Evolutionary conservation across 75 land plant species (phyloP), one percentile per base, ranked within the genome.

Genomic region (Gnetum montanum): DNA sequence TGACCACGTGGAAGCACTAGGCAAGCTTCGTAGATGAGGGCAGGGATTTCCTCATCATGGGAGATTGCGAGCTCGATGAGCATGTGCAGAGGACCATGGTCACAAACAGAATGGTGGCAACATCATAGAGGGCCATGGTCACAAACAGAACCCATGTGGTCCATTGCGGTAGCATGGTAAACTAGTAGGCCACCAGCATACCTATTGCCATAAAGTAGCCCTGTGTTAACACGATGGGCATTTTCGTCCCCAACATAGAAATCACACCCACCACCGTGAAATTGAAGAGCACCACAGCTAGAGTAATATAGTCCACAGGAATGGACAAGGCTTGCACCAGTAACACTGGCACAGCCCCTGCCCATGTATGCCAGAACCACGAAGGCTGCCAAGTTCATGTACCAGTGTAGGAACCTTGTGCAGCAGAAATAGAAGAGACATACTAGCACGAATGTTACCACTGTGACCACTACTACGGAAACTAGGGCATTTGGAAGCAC

Each of bases 91-190:
- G 98, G 98, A 2, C 98, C 98, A 41, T 70, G 78, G 15, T 80
- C n/a, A 96, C 96, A 38, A 80, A 48, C 70, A 94, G 70, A 38
- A 94, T 96, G 3, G 98, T 91, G 24, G 78, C 83, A n/a, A 94
- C 58, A 65, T 94, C 98, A 69, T 94, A 94, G 43, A 82, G 50
- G 12, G 98, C 73, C 77, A 94, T 77, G n/a, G 98, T 87, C 57
- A 94, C 66, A 52, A 94, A 60, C 1, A 94, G 74, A 46, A 71
- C 74, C 98, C 98, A 94, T 24, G 98, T 85, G 34, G 98, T 94
- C 98, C 98, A 94, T 48, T 94, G 96, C 2, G 98, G 98, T 25
- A 94, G 66, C 45, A 72, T 47, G 6, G 98, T 94, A 54, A 94
- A 94, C 96, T 91, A 94, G 61, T 75, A 94, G 11, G 98, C 98